Conservation (phyloP, 345 rosid genomes). For the Corchorus olitorius region DNA sequence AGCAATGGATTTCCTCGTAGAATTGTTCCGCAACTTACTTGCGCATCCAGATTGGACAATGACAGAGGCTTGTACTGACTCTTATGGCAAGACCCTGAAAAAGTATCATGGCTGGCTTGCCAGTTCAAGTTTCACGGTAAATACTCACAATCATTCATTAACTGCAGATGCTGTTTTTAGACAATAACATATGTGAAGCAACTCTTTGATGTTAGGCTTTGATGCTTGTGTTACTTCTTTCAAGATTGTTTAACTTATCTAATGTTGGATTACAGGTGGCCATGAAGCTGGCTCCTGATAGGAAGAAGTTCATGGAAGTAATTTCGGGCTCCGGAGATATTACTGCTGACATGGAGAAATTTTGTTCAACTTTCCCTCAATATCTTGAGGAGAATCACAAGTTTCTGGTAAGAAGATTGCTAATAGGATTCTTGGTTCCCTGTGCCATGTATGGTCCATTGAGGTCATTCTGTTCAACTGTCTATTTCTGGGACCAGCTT, state of each 20-base stretch:
- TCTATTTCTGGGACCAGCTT: background rate
- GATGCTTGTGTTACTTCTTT: background rate
- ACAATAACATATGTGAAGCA: background rate
- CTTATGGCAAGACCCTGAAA: slow-evolving; percentile 86
- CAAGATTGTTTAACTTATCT: slow-evolving; percentile 15
- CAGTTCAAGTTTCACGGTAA: slow-evolving; percentile 83
- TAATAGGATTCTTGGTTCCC: background rate
- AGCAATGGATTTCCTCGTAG: slow-evolving; percentile 95
- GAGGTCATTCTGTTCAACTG: background rate
- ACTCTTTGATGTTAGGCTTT: background rate
- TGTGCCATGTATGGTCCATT: background rate
- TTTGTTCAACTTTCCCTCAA: slow-evolving; percentile 77
- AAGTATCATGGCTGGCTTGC: slow-evolving; percentile 97
- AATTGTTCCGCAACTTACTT: slow-evolving; percentile 84
- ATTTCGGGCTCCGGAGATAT: slow-evolving; percentile 78
- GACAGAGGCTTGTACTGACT: slow-evolving; percentile 82
- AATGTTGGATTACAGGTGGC: slow-evolving; percentile 58
- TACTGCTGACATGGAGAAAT: slow-evolving; percentile 76
- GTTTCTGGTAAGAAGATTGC: slow-evolving; percentile 68
- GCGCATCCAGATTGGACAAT: slow-evolving; percentile 87
- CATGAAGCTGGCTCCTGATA: slow-evolving; percentile 94
- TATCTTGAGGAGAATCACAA: slow-evolving; percentile 86
- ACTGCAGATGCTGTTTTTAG: background rate
- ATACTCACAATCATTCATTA: background rate
- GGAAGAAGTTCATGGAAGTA: slow-evolving; percentile 95